Evolutionary conservation across 305 asterid species (phyloP).

Genomic region (Lippia alba): DNA sequence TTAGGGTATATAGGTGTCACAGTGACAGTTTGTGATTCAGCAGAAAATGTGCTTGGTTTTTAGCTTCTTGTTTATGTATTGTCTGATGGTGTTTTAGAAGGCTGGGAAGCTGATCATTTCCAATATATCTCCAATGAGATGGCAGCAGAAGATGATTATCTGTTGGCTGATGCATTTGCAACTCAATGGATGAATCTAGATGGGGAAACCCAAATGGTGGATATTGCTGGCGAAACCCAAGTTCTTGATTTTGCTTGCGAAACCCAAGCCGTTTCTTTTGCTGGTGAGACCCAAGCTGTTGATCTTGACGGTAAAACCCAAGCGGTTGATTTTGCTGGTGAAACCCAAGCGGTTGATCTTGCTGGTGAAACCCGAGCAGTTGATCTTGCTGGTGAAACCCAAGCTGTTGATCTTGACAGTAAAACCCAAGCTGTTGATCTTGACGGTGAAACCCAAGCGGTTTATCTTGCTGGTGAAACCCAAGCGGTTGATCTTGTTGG

Average conservation of each 20-base stretch:
- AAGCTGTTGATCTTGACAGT: constrained; percentile 41
- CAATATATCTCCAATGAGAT: constrained; percentile 36
- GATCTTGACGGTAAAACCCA: constrained; percentile 56
- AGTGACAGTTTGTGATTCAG: constrained; percentile 15
- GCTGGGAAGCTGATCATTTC: constrained; percentile 41
- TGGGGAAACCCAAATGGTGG: constrained; percentile 61
- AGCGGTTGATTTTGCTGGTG: constrained; percentile 46
- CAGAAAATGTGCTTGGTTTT: neutral
- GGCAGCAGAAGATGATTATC: constrained; percentile 54
- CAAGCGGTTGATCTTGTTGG: constrained; percentile 41
- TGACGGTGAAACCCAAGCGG: constrained; percentile 55
- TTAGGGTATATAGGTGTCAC: constrained; percentile 9
- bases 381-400: constrained; percentile 60
- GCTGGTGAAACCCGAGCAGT: constrained; percentile 54
- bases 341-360: constrained; percentile 45
- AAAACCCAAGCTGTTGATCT: constrained; percentile 45
- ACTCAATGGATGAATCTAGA: constrained; percentile 51
- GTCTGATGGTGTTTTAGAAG: constrained; percentile 43
- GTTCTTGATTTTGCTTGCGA: constrained; percentile 39
- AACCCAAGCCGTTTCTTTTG: constrained; percentile 57
- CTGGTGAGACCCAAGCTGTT: constrained; percentile 40
- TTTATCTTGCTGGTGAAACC: constrained; percentile 50
- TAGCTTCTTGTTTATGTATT: constrained; percentile 21
- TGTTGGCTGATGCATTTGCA: constrained; percentile 60
- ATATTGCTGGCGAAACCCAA: constrained; percentile 49